Percentiles rank a stretch among this genome's conserved stretches.
Evolutionary conservation across 2,329 filamentous ascomycete genomes (phyloP).

Genomic region (Fusarium sp.): DNA sequence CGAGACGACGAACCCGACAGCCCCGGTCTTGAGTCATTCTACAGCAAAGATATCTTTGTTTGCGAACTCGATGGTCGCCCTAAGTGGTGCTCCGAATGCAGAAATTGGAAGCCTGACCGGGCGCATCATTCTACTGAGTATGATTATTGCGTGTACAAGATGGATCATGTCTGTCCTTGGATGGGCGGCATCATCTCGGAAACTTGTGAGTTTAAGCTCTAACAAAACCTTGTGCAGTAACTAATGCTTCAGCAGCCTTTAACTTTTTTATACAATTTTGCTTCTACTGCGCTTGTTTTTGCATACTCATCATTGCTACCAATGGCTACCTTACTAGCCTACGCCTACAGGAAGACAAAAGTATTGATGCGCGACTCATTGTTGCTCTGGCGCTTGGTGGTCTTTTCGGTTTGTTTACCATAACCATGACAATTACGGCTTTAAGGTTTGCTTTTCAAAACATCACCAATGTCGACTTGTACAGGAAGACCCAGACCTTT

Average conservation of each 20-base stretch:
- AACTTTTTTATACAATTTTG: slow-evolving; percentile 95
- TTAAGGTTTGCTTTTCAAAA: slow-evolving; percentile 77
- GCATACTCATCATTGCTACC: slow-evolving; percentile 70
- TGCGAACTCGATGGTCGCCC: slow-evolving; percentile 88
- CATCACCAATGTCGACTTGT: slow-evolving; percentile 84
- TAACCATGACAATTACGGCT: slow-evolving; percentile 80
- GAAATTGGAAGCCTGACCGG: slow-evolving; percentile 88
- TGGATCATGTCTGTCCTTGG: slow-evolving; percentile 98
- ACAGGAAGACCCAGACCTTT: slow-evolving; percentile 71
- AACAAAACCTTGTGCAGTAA: background rate
- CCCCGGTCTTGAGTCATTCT: slow-evolving; percentile 79
- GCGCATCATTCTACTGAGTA: slow-evolving; percentile 88
- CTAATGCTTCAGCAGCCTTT: slow-evolving; percentile 64
- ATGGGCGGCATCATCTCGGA: slow-evolving; percentile 94
- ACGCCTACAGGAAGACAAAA: slow-evolving; percentile 54
- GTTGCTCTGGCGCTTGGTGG: slow-evolving; percentile 72
- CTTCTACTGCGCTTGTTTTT: slow-evolving; percentile 76
- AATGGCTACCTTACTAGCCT: slow-evolving; percentile 72
- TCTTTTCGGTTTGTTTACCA: slow-evolving; percentile 84
- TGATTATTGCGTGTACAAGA: slow-evolving; percentile 83
- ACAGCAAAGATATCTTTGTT: slow-evolving; percentile 83
- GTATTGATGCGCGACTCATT: slow-evolving; percentile 69
- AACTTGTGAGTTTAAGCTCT: slow-evolving; percentile 62
- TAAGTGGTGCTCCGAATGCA: slow-evolving; percentile 85
- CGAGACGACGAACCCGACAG: slow-evolving; percentile 67